phyloP scores from a whole-genome alignment of 2,329 filamentous ascomycete species.

The Cercospora zeae-maydis region DNA sequence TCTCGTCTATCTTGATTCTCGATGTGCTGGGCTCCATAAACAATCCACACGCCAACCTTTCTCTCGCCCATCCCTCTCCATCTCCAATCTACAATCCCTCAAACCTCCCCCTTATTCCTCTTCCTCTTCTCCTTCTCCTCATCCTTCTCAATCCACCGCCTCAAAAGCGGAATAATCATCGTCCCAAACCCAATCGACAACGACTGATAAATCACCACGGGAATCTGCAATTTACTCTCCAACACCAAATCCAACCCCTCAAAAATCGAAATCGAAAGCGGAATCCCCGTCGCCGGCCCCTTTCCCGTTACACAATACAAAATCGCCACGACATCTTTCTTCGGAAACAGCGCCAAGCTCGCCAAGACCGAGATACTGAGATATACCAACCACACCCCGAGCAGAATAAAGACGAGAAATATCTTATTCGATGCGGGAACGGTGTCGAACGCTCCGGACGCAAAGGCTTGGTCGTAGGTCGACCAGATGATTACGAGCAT shows the following conservation, averaged over 20 bases:
- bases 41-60: conserved; percentile 21
- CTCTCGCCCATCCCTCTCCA: not conserved
- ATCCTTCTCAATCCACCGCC: conserved; percentile 50
- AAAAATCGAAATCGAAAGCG: conserved; percentile 66
- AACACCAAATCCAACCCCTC: conserved; percentile 52
- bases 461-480: conserved; percentile 64
- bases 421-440: conserved; percentile 60
- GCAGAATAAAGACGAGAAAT: conserved; percentile 65
- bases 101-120: not conserved
- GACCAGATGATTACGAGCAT: conserved; percentile 58
- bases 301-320: conserved; percentile 73
- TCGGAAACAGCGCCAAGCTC: conserved; percentile 52
- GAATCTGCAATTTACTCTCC: conserved; percentile 59
- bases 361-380: conserved; percentile 59
- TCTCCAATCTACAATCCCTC: not conserved
- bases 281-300: conserved; percentile 67
- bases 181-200: conserved; percentile 45
- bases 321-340: conserved; percentile 63
- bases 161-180: conserved; percentile 42
- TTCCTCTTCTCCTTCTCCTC: conserved; percentile 35
- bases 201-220: conserved; percentile 56
- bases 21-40: not conserved
- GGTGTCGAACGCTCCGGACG: conserved; percentile 58
- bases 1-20: not conserved
- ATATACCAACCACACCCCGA: conserved; percentile 62